Evolutionary conservation across 257 asterid genomes (phyloP), one percentile per base, ranked within the genome.

Genomic region (Mitragyna speciosa): DNA sequence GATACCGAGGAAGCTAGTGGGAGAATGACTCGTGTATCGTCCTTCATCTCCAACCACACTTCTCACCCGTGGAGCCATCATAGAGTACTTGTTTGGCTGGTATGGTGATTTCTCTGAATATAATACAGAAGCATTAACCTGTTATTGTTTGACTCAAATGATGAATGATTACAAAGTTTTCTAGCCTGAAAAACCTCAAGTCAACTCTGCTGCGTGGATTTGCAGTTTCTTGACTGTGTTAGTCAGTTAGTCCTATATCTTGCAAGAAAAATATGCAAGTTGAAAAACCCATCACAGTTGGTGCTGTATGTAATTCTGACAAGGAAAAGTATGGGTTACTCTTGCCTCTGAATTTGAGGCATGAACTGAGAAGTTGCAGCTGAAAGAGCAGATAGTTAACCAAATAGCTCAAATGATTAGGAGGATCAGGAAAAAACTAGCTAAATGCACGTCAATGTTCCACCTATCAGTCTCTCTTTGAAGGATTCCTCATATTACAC

Each of bases 31-130:
- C 96, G 94, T 58, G 64, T 92, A 66, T 82, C 96, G n/a, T 88
- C 90, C 80, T 95, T 95, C 72, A 75, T 94, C 43, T 71, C 81
- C 79, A 82, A 92, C 79, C 98, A 87, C 59, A 88, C 97, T 76
- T 88, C 99, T 82, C 98, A 93, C 76, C 91, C 98, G n/a, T 95
- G 98, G 99, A 95, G 98, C 86, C 93, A 85, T 70, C 92, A 92
- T 80, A 80, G 87, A 81, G 77, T 86, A 85, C 93, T 95, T 74
- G 97, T 93, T 87, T 95, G 99, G 99, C 96, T 95, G 97, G 99
- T 95, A 87, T 30, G 8, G 78, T 68, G 75, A 58, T 39, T 3
- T 56, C 16, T 31, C 31, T 43, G 43, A 24, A 70, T 70, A 36
- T 24, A 28, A 70, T 20, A 20, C 41, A 12, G 52, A 69, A 69